Evolutionary conservation across 345 rosid genomes (phyloP), one percentile per base, ranked within the genome.

Genomic region (Durio zibethinus): DNA sequence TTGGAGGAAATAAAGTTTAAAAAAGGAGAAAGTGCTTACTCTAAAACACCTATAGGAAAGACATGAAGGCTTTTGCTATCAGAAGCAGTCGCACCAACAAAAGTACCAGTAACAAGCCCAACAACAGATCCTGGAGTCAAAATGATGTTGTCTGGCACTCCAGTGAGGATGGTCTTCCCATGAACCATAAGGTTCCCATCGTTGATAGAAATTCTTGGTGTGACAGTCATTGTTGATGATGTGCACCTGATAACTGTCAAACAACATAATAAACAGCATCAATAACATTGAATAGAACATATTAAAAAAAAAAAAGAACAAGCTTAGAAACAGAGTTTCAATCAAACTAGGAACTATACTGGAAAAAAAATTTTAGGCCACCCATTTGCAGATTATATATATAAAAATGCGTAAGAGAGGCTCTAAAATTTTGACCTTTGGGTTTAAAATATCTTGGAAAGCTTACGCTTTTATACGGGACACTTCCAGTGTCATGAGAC

Each of bases 31-130:
- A 67, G 59, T 18, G 71, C 97, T 85, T 88, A 93, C 98, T 92
- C 94, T 73, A 96, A 72, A 53, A 81, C 87, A 68, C 99, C 98
- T 11, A 96, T 82, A 40, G 97, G 97, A 65, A 96, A 96, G 35
- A 96, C 97, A 87, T 93, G 99, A 50, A 92, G 97, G 83, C 97
- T 89, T 83, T 92, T 92, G 91, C 88, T 89, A 53, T 92, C 76
- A 18, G 93, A 79, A 78, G 97, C 89, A 0, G 94, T 80, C 33
- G 97, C 99, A 73, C 99, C 99, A 18, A 96, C 87, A 77, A 92
- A 96, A 29, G 97, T 86, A 53, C 99, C 98, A 21, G 91, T 80
- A 62, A 83, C 86, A 18, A 85, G 91, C 16, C 93, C 98, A 11
- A 79, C 79, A 45, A 97, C 90, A 0, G 93, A 80, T 0, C 88